A percentile compares a stretch with the other conserved stretches of the same genome.
These are phyloP conservation scores for Boletus sp. DNA, from an alignment of 1,284 basidiomycete species.

Conservation along the genomic window DNA sequence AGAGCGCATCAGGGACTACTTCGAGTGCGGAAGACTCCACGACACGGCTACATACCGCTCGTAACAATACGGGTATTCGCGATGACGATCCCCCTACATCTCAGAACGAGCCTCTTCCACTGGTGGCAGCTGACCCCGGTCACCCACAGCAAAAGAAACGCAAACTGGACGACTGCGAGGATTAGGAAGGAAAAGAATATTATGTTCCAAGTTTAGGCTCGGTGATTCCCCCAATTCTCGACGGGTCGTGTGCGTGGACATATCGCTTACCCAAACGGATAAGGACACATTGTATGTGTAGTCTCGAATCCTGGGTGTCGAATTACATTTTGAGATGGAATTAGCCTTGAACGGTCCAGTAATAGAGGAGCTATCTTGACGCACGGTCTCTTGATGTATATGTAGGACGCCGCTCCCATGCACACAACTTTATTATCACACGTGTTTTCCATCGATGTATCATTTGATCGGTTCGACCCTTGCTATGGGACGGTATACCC, in stretches of 20 bases:
- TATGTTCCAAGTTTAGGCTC: constrained; percentile 2
- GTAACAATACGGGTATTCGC: neutral
- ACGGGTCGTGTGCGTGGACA: neutral
- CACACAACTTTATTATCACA: neutral
- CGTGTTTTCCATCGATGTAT: neutral
- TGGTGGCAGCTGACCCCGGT: neutral
- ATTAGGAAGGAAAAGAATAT: neutral
- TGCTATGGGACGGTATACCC: constrained; percentile 8
- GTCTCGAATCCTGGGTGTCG: neutral
- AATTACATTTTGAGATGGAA: neutral
- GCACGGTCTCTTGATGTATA: neutral
- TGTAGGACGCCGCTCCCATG: neutral
- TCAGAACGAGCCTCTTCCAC: neutral
- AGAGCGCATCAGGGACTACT: neutral
- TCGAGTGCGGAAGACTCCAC: neutral
- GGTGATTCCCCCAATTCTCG: neutral
- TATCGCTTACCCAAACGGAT: neutral
- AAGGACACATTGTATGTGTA: constrained; percentile 12
- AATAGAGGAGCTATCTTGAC: neutral
- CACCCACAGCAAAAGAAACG: constrained; percentile 29
- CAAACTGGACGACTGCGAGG: constrained; percentile 24
- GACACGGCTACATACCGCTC: neutral
- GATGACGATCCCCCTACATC: neutral
- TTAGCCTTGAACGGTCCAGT: constrained; percentile 13
- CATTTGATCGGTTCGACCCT: neutral